These are phyloP conservation scores for Pseudohalonectria lignicola DNA, from an alignment of 2,329 filamentous ascomycete genomes.

Conservation along the genomic window DNA sequence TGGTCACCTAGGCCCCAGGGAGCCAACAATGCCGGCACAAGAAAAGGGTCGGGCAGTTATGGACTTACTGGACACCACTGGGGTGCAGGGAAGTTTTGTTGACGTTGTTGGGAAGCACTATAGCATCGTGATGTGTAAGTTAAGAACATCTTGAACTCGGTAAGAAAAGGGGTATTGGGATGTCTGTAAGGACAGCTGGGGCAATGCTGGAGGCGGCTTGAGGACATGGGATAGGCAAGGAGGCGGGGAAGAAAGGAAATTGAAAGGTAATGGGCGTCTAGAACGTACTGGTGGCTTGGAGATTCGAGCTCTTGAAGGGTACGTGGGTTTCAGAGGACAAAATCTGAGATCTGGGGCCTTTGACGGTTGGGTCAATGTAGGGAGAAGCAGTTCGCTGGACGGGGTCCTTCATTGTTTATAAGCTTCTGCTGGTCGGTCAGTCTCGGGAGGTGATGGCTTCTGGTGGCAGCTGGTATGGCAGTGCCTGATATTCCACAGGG, in stretches of 20 bases:
- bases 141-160: not conserved
- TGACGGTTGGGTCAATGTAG: conserved; percentile 29
- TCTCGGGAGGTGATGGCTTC: conserved; percentile 1
- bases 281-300: too few species aligned
- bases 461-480: conserved; percentile 1
- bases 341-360: conserved; percentile 30
- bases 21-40: too few species aligned
- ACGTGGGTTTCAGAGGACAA: conserved; percentile 18
- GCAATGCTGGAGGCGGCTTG: too few species aligned
- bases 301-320: too few species aligned
- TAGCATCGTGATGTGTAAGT: too few species aligned
- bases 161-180: conserved; percentile 12
- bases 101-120: conserved; percentile 50
- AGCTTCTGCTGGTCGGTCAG: conserved; percentile 1
- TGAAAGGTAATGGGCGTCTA: not conserved
- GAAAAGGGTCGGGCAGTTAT: too few species aligned
- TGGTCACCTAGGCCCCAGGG: too few species aligned
- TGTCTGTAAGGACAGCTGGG: too few species aligned
- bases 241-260: not conserved
- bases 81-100: conserved; percentile 94
- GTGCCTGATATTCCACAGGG: not conserved
- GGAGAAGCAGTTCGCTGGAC: conserved; percentile 30
- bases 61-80: conserved; percentile 76
- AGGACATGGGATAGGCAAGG: conserved; percentile 6
- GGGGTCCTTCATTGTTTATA: conserved; percentile 25